Evolutionary conservation across 2,329 filamentous ascomycete genomes (phyloP).

Genomic region (Diplodia seriata): DNA sequence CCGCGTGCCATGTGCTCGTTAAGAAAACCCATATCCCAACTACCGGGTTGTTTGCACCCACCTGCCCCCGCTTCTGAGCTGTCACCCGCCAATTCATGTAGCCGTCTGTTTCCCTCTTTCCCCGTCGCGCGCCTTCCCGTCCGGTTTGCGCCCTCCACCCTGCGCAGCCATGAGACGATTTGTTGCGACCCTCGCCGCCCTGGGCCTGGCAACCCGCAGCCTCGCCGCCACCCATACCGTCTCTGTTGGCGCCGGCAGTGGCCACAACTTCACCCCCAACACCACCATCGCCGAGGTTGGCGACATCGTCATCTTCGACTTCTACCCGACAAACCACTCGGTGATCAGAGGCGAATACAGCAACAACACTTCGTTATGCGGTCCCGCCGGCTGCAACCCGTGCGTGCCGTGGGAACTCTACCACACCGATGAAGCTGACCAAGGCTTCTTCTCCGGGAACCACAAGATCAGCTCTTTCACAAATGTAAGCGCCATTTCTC

Average conservation of each 20-base stretch:
- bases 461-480: slow-evolving; percentile 39
- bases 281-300: slow-evolving; percentile 46
- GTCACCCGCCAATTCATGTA: slow-evolving; percentile 13
- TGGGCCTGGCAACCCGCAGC: slow-evolving; percentile 5
- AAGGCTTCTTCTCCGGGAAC: slow-evolving; percentile 45
- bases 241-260: slow-evolving; percentile 45
- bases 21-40: slow-evolving; percentile 5
- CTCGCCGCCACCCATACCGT: slow-evolving; percentile 41
- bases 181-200: not conserved
- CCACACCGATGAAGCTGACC: slow-evolving; percentile 39
- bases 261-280: slow-evolving; percentile 47
- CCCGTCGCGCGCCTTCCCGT: slow-evolving; percentile 2
- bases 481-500: slow-evolving; percentile 38
- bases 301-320: slow-evolving; percentile 49
- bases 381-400: slow-evolving; percentile 39
- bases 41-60: not conserved
- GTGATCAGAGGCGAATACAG: slow-evolving; percentile 51
- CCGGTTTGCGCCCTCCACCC: not conserved
- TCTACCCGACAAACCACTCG: slow-evolving; percentile 53
- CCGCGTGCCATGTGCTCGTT: slow-evolving; percentile 1
- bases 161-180: slow-evolving; percentile 2
- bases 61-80: not conserved
- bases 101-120: not conserved
- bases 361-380: slow-evolving; percentile 28
- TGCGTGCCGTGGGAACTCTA: slow-evolving; percentile 49